A percentile compares a stretch with the other conserved stretches of the same genome.
Conservation (phyloP, 345 rosid species). For the Salix caprea region DNA sequence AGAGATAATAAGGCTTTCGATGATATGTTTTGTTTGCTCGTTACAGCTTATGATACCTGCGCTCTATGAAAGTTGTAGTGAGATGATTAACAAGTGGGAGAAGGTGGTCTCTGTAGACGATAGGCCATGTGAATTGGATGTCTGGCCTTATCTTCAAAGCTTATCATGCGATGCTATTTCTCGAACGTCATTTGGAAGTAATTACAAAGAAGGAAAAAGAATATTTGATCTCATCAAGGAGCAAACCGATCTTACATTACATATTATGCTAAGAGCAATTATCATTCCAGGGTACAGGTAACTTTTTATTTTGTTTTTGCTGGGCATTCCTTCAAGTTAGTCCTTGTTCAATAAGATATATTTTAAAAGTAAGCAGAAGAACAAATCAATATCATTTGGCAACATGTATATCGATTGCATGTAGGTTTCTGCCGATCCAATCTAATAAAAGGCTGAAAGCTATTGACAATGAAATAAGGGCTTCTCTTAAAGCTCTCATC, state of each 20-base stretch:
- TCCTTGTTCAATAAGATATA: too few relatives aligned
- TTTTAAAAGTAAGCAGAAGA: background rate
- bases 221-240: conserved; percentile 37
- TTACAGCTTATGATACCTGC: conserved; percentile 33
- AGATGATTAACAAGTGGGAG: conserved; percentile 38
- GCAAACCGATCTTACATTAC: background rate
- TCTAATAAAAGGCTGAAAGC: conserved; percentile 36
- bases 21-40: too few relatives aligned
- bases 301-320: background rate
- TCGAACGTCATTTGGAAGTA: conserved; percentile 9
- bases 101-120: background rate
- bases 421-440: conserved; percentile 47
- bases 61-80: conserved; percentile 17
- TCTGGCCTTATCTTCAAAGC: conserved; percentile 36
- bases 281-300: conserved; percentile 49
- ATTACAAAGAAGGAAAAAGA: conserved; percentile 39
- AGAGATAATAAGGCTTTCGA: too few relatives aligned
- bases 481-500: conserved; percentile 26
- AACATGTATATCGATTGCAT: background rate
- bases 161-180: conserved; percentile 46
- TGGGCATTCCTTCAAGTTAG: too few relatives aligned
- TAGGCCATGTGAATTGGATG: conserved; percentile 28
- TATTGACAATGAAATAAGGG: conserved; percentile 27
- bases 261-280: background rate
- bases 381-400: conserved; percentile 6